Base-by-base conservation (phyloP, 305 asterid species). In the Petunia hybrid region DNA sequence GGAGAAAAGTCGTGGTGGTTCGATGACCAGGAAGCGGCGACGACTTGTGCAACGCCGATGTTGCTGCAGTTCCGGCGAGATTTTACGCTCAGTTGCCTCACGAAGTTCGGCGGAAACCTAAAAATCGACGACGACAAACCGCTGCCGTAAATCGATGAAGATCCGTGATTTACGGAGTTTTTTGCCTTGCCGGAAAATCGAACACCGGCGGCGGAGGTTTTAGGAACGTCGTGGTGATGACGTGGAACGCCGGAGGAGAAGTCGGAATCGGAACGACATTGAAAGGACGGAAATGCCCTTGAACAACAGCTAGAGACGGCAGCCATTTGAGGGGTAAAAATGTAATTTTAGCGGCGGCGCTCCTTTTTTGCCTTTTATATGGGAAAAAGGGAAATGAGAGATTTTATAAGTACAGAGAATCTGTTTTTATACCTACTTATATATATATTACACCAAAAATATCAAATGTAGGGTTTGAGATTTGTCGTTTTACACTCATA, bases 11-110 rank as follows among this genome's bases (percentile, higher is more conserved):
- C 82, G 60, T 89, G 77, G 41, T 78, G 89, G 85, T 92, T 87
- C 87, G 92, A 90, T 0, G 99, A 89, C 99, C 99, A 95, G 64
- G 97, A 91, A 81, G 99, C 99, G 83, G 98, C 98, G 40, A 91
- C 99, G 41, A 95, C 87, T 85, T 95, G 99, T 10, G 99, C 99
- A 10, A 95, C 97, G 56, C 99, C 98, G 64, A 95, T 95, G 86
- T 94, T 95, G 91, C 98, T 91, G 83, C 99, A 95, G 87, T 95
- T 95, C 83, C 98, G 83, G 80, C 98, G 88, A 55, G 98, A 97
- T 91, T 95, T 95, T 62, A 78, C 90, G 88, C 97, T 94, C 78
- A 95, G 94, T 95, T 95, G 99, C 79, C 98, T 87, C 77, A 94
- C 98, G 86, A 95, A 92, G 86, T 94, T 95, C 8, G 99, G 99